Conservation (phyloP, 1,284 basidiomycete genomes). For the Vanrija humicola region DNA sequence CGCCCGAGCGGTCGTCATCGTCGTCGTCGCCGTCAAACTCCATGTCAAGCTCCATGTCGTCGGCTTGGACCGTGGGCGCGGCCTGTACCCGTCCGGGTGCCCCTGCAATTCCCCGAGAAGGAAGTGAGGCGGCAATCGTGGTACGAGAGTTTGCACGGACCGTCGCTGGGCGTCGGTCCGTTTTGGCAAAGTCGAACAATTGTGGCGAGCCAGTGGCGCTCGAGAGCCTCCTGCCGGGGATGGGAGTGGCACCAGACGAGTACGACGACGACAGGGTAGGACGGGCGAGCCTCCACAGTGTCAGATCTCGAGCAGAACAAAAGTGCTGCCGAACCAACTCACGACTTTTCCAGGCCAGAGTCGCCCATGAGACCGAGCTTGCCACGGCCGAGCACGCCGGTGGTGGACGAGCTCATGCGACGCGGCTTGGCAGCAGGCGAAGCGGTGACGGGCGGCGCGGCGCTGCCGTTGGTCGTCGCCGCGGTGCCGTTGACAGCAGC, state of each 20-base stretch:
- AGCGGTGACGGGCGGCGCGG: constrained; percentile 7
- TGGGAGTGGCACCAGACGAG: constrained; percentile 18
- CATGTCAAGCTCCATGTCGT: constrained; percentile 47
- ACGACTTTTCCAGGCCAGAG: constrained; percentile 29
- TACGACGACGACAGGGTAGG: constrained; percentile 24
- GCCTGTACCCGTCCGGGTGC: constrained; percentile 6
- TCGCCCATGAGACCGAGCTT: constrained; percentile 41
- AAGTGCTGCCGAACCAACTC: constrained; percentile 11
- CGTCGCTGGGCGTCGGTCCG: constrained; percentile 31
- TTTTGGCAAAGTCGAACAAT: constrained; percentile 46
- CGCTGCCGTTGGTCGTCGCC: constrained; percentile 3
- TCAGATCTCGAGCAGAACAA: background rate
- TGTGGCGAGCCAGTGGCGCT: constrained; percentile 26
- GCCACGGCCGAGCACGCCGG: constrained; percentile 43
- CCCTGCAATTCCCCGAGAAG: constrained; percentile 19
- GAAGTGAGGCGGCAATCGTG: constrained; percentile 34
- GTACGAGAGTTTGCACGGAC: constrained; percentile 7
- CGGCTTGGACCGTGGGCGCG: constrained; percentile 13
- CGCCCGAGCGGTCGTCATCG: constrained; percentile 15
- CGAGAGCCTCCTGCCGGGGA: constrained; percentile 30
- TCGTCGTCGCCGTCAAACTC: constrained; percentile 28
- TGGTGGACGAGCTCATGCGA: constrained; percentile 43
- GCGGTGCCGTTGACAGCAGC: constrained; percentile 2
- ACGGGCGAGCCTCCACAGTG: constrained; percentile 10
- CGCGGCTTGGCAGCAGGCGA: constrained; percentile 26